These are phyloP conservation scores for Ogataea sp. DNA, from an alignment of 805 yeast genomes.

Conservation along the genomic window DNA sequence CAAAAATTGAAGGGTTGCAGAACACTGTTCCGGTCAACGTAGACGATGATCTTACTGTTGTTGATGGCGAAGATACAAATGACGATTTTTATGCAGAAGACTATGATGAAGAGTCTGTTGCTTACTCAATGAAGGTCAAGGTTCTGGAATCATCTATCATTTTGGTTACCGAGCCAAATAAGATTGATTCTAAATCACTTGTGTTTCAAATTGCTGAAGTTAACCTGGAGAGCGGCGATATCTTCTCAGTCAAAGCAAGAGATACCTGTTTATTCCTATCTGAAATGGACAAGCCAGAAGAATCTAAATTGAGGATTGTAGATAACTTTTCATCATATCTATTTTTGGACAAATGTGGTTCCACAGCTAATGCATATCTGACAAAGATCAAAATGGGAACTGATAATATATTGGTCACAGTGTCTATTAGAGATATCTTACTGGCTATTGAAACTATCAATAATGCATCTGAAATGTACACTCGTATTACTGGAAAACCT, in stretches of 20 bases:
- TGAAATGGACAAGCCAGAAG: conserved; percentile 60
- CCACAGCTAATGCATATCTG: conserved; percentile 47
- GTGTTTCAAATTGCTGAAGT: conserved; percentile 84
- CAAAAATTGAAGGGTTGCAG: conserved; percentile 2
- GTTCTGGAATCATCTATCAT: conserved; percentile 71
- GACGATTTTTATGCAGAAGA: conserved; percentile 5
- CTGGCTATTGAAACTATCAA: conserved; percentile 70
- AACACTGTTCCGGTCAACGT: conserved; percentile 5
- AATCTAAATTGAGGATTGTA: conserved; percentile 58
- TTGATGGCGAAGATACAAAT: background rate
- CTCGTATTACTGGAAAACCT: conserved; percentile 11
- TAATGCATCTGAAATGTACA: conserved; percentile 53
- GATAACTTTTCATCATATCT: conserved; percentile 84
- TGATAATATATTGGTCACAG: conserved; percentile 73
- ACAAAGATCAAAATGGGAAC: conserved; percentile 62
- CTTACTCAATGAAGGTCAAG: conserved; percentile 42
- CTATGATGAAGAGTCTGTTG: background rate
- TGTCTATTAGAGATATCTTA: conserved; percentile 80
- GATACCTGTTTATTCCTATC: conserved; percentile 84
- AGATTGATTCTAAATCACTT: conserved; percentile 69
- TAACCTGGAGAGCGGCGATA: conserved; percentile 58
- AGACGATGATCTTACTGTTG: conserved; percentile 6
- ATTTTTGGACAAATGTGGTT: conserved; percentile 63
- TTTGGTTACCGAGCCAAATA: conserved; percentile 71
- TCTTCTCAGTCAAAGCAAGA: conserved; percentile 57